Evolutionary conservation across 805 yeast genomes (phyloP), one percentile per base, ranked within the genome.

Genomic region (Candida alai): DNA sequence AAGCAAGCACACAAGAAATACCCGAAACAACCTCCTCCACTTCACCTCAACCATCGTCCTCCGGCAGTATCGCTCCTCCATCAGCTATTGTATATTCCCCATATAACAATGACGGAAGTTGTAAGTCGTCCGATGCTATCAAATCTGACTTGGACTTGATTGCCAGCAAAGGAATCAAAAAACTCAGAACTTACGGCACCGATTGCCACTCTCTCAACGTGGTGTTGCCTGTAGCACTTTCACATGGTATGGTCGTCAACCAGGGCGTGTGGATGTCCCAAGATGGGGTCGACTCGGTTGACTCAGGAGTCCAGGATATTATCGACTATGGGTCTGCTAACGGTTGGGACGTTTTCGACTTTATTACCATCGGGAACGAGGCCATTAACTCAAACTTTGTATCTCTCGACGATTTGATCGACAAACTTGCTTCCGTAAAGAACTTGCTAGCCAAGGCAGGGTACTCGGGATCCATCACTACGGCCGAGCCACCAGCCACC

Each of bases 401-500:
- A 48, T 52, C 84, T 6, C 85, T 73, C 15, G 45, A 60, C 16
- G 83, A 81, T n/a, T 72, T 89, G 45, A 65, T 80, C 20, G 28
- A 59, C 31, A 86, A 85, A 60, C 81, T 87, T 42, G 37, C 75
- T 1, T 59, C 75, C 9, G 93, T 86, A 33, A 83, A 79, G 56
- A 23, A 68, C 9, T 59, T 60, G 41, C 71, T 89, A 37, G 52
- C 61, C 36, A 59, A 54, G 32, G 89, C 86, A 18, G 97, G 97
- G 24, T 89, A 78, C 62, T 59, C 66, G 7, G 96, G 96, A 34
- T 51, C 62, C 35, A 70, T 88, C 29, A 80, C 94, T 15, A 88
- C 95, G 13, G 76, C 95, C 37, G 97, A 89, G 58, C 95, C 96
- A 35, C 93, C 96, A n/a, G 82, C 74, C 10, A 60, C 78, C 13